Base-by-base conservation (phyloP, 176 grass and related monocot genomes). In the Musa acuminata region DNA sequence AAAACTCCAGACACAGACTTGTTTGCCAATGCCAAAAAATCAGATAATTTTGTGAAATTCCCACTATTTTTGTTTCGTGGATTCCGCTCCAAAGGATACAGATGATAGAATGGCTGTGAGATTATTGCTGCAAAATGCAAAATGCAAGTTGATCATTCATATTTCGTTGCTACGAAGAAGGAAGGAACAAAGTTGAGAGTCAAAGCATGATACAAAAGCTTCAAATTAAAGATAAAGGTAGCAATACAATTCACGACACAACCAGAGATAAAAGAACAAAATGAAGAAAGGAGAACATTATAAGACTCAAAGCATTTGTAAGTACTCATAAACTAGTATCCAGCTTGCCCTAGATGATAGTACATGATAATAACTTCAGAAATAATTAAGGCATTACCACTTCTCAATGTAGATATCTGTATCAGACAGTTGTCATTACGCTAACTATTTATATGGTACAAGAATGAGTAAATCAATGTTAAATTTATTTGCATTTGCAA, bases 1-100 rank as follows among this genome's bases (percentile, higher is more conserved):
- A 93, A 81, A 72, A 93, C 35, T 79, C 94, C 94, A 23, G 58
- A 84, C 63, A 98, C 52, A 87, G 87, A 35, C 29, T 85, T 87
- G 35, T 81, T 91, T 11, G 75, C 86, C 13, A 87, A 77, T 22
- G 69, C 50, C 75, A 98, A 83, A 63, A 93, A 98, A 10, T 93
- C 86, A 72, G 90, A 87, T 72, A 98, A 70, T 50, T 20, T 93
- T 55, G 87, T 3, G 81, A 98, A 93, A 1, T 67, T 85, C 55
- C 94, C 90, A 8, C 27, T 4, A 78, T 89, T 82, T 64, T 1
- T 67, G 75, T 89, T 80, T 60, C 55, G 84, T 72, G 88, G 94
- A 27, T 98, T 93, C 72, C 94, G 86, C 72, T 7, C 0, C 60
- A 93, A 13, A 76, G 3, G 11, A 52, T 53, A 93, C 0, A 1